Evolutionary conservation across 148 eudicot genomes (phyloP).

Genomic region (Diospyros lotus): DNA sequence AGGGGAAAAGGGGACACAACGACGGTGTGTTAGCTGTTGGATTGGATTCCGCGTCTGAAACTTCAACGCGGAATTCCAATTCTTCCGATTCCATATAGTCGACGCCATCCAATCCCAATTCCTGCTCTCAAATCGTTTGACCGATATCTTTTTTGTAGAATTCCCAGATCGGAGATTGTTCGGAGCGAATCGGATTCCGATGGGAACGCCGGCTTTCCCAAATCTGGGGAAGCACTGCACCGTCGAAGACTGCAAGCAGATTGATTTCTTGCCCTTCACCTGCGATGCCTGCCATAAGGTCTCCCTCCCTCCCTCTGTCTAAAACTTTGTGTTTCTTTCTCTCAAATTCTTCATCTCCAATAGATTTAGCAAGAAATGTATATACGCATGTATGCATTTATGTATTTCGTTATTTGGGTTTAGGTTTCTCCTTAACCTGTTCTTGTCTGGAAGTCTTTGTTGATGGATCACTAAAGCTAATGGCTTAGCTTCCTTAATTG

Average conservation of each 20-base stretch:
- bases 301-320: not conserved
- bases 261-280: slow-evolving; percentile 92
- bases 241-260: slow-evolving; percentile 66
- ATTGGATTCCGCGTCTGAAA: slow-evolving; percentile 7
- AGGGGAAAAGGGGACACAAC: not conserved
- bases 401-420: no score
- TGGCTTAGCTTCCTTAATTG: no score
- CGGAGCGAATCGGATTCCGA: slow-evolving; percentile 12
- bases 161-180: not conserved
- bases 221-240: slow-evolving; percentile 79
- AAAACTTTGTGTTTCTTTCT: no score
- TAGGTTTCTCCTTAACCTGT: no score
- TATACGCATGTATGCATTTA: no score
- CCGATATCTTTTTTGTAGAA: not conserved
- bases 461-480: no score
- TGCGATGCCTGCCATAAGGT: slow-evolving; percentile 86
- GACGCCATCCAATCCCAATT: not conserved
- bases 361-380: no score
- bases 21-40: not conserved
- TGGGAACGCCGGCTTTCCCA: slow-evolving; percentile 95
- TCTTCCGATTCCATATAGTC: not conserved
- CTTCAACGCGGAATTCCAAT: slow-evolving; percentile 15
- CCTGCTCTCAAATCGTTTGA: not conserved
- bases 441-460: no score
- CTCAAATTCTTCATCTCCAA: no score